Percentiles rank a stretch among this genome's conserved stretches.
Conservation (phyloP, 1,284 basidiomycete genomes). For the Acaromyces ingoldii region DNA sequence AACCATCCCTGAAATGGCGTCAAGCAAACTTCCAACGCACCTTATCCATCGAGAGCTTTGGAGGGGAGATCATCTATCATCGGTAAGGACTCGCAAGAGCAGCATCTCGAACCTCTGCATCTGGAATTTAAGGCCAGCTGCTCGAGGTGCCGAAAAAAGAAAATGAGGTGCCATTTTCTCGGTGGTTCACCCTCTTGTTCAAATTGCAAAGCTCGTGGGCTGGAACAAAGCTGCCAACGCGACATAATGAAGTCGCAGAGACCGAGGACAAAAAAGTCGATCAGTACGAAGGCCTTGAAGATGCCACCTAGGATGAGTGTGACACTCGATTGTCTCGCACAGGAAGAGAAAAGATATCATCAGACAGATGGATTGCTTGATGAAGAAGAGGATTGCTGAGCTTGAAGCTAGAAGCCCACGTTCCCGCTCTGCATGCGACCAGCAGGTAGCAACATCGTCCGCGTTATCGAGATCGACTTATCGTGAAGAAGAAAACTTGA, state of each 20-base stretch:
- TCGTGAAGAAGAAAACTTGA: no score
- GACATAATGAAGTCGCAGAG: conserved; percentile 25
- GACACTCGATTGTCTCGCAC: no score
- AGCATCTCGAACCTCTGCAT: no score
- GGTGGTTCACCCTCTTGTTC: conserved; percentile 1
- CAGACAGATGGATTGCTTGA: neutral
- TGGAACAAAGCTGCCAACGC: conserved; percentile 27
- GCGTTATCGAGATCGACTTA: no score
- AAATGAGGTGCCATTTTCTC: conserved; percentile 1
- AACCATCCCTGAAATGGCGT: no score
- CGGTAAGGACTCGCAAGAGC: no score
- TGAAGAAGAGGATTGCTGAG: conserved; percentile 19
- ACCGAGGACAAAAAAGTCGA: conserved; percentile 25
- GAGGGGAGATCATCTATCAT: no score
- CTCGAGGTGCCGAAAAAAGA: conserved; percentile 3
- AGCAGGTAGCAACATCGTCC: neutral
- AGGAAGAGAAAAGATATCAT: no score
- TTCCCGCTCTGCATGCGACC: neutral
- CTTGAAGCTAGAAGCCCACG: conserved; percentile 13
- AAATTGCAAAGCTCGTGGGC: conserved; percentile 27
- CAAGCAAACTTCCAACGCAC: no score
- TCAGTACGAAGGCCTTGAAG: no score
- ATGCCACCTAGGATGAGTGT: no score
- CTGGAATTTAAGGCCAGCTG: neutral
- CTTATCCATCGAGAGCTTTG: no score